Conservation (phyloP, 805 yeast genomes). For the Starmera amethionina region DNA sequence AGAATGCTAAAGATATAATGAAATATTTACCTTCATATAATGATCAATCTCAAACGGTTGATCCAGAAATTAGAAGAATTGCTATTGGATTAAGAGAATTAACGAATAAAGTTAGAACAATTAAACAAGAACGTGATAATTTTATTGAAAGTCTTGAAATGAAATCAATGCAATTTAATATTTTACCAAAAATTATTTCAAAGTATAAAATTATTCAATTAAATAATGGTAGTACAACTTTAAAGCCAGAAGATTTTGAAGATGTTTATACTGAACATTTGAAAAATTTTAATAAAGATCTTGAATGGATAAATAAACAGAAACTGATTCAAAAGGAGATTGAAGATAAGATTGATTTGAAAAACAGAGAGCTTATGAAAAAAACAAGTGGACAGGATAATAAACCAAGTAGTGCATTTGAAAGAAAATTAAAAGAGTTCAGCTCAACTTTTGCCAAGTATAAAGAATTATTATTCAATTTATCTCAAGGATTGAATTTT, state of each 20-base stretch:
- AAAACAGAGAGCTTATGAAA: slow-evolving; percentile 20
- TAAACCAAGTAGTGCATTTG: slow-evolving; percentile 21
- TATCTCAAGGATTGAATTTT: slow-evolving; percentile 61
- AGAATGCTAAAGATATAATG: slow-evolving; percentile 17
- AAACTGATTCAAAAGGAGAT: slow-evolving; percentile 27
- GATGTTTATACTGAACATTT: slow-evolving; percentile 32
- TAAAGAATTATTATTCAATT: slow-evolving; percentile 45
- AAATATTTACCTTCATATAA: slow-evolving; percentile 22
- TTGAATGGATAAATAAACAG: slow-evolving; percentile 35
- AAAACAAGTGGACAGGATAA: slow-evolving; percentile 9
- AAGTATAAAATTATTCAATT: slow-evolving; percentile 28
- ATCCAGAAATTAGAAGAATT: slow-evolving; percentile 26
- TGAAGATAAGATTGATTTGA: slow-evolving; percentile 26
- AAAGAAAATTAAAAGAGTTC: slow-evolving; percentile 38
- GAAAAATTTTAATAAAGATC: slow-evolving; percentile 37
- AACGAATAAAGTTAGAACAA: slow-evolving; percentile 20
- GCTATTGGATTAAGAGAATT: slow-evolving; percentile 24
- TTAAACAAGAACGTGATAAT: slow-evolving; percentile 28
- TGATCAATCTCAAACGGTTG: slow-evolving; percentile 9
- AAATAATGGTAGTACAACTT: slow-evolving; percentile 7
- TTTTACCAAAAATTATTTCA: slow-evolving; percentile 43
- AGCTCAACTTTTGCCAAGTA: slow-evolving; percentile 19
- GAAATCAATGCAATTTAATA: slow-evolving; percentile 35
- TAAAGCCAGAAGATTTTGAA: slow-evolving; percentile 27
- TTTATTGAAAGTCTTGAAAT: slow-evolving; percentile 33